These are phyloP conservation scores for Fagopyrum esculentum DNA, from an alignment of 148 eudicot genomes.

Conservation along the genomic window DNA sequence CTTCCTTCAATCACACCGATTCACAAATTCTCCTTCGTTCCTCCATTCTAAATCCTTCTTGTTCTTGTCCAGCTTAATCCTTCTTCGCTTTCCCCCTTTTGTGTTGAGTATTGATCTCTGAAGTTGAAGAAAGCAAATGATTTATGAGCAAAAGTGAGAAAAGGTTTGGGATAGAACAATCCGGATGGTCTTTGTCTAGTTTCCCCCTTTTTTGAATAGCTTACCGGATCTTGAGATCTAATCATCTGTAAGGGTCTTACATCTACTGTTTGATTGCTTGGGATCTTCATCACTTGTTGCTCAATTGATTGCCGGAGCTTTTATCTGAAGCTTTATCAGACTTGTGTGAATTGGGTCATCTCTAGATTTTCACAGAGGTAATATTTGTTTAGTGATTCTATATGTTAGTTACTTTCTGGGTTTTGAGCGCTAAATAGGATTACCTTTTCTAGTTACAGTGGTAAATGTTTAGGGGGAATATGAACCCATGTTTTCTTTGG, in stretches of 20 bases:
- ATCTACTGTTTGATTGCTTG: conserved; percentile 16
- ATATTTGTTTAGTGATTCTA: not conserved
- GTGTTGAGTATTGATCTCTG: not conserved
- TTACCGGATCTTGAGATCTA: conserved; percentile 51
- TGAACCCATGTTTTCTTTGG: not conserved
- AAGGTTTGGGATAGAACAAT: not conserved
- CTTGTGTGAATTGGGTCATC: conserved; percentile 3
- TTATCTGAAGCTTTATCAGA: not conserved
- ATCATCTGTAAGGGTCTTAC: conserved; percentile 10
- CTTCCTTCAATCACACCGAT: conserved; percentile 26
- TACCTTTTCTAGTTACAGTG: not conserved
- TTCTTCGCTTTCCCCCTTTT: not conserved
- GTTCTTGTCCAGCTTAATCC: not conserved
- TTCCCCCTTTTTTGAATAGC: not conserved
- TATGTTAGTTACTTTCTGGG: not conserved
- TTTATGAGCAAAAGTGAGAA: not conserved
- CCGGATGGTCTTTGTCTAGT: not conserved
- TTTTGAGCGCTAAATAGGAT: not conserved
- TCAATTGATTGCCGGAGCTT: not conserved
- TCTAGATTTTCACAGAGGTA: not conserved
- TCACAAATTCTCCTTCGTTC: conserved; percentile 17
- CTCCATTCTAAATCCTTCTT: conserved; percentile 12
- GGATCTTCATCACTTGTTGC: conserved; percentile 28
- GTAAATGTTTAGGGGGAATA: not conserved
- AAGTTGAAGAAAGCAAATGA: conserved; percentile 20